Conservation (phyloP, 2,329 filamentous ascomycete species). For the Hirsutella rhossiliensis region DNA sequence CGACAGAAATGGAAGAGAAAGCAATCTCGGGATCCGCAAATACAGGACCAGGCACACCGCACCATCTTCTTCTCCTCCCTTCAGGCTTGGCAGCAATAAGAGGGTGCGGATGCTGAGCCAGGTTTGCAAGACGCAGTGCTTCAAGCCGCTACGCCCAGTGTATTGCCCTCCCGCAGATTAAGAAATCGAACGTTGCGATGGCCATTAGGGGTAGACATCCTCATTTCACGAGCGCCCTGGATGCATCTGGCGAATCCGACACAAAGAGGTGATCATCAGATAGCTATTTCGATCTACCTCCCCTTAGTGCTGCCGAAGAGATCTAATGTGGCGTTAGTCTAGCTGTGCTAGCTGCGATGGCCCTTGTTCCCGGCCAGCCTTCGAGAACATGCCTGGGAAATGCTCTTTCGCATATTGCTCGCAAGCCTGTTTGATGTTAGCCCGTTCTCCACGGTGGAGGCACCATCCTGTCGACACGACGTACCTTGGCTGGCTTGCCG, state of each 20-base stretch:
- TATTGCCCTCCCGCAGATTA: background rate
- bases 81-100: background rate
- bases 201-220: background rate
- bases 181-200: background rate
- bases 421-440: conserved; percentile 26
- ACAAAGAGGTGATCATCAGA: conserved; percentile 2
- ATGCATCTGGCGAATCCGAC: conserved; percentile 1
- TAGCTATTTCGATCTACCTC: conserved; percentile 15
- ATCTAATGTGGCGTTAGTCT: conserved; percentile 21
- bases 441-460: background rate
- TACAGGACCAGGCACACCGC: background rate
- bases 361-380: conserved; percentile 11
- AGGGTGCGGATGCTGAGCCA: background rate
- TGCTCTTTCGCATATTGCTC: conserved; percentile 92
- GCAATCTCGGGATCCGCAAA: background rate
- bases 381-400: conserved; percentile 45
- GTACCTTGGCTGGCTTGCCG: conserved; percentile 83
- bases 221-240: conserved; percentile 1
- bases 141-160: background rate
- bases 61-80: background rate
- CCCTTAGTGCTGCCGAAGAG: conserved; percentile 25
- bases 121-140: background rate
- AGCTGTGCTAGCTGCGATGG: conserved; percentile 8
- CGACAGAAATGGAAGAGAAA: background rate
- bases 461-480: background rate